Conservation (phyloP, 176 grass and related monocot genomes). For the Avena sativa region DNA sequence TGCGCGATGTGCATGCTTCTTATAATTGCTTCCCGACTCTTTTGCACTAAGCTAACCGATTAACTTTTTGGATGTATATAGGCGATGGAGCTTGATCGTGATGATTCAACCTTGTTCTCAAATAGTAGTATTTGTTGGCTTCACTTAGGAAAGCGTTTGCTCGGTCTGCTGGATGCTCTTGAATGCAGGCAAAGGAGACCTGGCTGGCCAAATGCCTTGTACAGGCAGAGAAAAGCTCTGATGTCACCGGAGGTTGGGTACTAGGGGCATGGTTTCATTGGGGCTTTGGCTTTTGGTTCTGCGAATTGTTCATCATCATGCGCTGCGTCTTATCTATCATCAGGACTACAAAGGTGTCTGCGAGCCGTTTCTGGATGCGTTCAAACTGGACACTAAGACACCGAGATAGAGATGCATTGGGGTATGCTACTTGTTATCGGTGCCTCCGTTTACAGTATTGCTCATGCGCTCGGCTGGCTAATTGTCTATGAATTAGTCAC, state of each 20-base stretch:
- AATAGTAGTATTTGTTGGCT: constrained; percentile 38
- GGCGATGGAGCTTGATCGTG: no score
- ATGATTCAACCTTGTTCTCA: neutral
- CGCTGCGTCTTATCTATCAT: neutral
- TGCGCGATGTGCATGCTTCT: no score
- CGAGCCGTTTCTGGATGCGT: neutral
- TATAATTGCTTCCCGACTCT: no score
- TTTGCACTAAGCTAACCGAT: no score
- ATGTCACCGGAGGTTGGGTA: constrained; percentile 30
- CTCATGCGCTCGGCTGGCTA: neutral
- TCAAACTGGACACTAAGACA: neutral
- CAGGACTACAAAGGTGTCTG: constrained; percentile 10
- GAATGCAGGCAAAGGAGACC: constrained; percentile 36
- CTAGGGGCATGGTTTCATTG: no score
- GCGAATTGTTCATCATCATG: neutral
- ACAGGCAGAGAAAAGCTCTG: constrained; percentile 29
- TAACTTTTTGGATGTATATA: no score
- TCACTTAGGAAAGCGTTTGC: constrained; percentile 20
- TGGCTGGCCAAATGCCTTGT: constrained; percentile 49
- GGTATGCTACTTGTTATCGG: neutral
- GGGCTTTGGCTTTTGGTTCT: neutral
- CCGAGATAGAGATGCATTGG: neutral
- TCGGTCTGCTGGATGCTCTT: constrained; percentile 33
- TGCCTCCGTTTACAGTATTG: neutral
- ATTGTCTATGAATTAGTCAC: neutral